phyloP scores from a whole-genome alignment of 2,329 filamentous ascomycete species.

The Epicoccum sorghinum region DNA sequence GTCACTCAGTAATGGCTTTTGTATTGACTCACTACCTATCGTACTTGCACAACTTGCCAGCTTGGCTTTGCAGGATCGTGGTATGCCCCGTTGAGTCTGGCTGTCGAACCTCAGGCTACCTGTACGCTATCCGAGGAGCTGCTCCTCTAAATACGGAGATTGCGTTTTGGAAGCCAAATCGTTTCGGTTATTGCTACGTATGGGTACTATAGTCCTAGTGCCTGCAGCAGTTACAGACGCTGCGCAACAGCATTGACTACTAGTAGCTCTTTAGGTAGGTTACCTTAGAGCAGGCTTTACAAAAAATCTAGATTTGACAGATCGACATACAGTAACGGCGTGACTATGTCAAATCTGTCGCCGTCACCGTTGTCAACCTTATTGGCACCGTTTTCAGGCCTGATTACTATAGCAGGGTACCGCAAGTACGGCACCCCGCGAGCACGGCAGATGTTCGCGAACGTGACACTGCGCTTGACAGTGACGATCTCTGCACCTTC shows the following conservation, averaged over 20 bases:
- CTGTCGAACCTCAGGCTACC: too few relatives aligned
- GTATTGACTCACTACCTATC: too few relatives aligned
- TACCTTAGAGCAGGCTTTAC: too few relatives aligned
- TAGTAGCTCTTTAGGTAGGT: too few relatives aligned
- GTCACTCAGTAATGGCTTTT: too few relatives aligned
- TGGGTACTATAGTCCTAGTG: background rate
- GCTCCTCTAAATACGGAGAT: too few relatives aligned
- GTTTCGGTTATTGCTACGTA: background rate
- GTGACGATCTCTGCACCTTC: background rate
- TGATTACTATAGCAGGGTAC: too few relatives aligned
- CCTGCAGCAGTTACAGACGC: background rate
- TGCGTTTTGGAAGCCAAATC: background rate
- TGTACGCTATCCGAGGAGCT: too few relatives aligned
- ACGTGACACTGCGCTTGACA: background rate
- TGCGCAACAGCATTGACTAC: too few relatives aligned
- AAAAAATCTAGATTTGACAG: background rate
- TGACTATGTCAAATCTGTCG: background rate
- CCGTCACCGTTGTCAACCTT: constrained; percentile 8
- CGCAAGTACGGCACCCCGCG: background rate
- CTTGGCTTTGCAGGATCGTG: too few relatives aligned
- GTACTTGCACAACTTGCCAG: too few relatives aligned
- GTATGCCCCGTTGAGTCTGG: too few relatives aligned
- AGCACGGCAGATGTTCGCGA: background rate
- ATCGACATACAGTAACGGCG: constrained; percentile 4
- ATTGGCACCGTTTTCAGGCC: constrained; percentile 4